phyloP scores from a whole-genome alignment of 139 green algal species.

The Raphidocelis subcapitata region DNA sequence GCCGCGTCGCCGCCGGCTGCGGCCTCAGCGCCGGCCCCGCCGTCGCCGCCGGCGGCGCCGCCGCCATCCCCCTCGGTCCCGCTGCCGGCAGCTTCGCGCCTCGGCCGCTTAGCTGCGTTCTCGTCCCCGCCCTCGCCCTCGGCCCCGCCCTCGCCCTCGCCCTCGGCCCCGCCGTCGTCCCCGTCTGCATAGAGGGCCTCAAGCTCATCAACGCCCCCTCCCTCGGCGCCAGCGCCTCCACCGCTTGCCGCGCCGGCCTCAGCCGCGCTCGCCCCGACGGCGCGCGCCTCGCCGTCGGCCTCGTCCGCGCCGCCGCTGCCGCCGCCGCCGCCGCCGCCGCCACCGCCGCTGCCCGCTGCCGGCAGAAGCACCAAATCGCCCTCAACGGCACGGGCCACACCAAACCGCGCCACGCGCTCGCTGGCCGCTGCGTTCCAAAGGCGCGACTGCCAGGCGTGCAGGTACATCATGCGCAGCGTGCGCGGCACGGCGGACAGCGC shows the following conservation, averaged over 20 bases:
- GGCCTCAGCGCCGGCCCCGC: neutral
- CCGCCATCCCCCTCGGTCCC: too few relatives aligned
- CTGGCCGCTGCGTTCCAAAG: constrained; percentile 85
- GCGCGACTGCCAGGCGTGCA: constrained; percentile 91
- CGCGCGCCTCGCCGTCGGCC: too few relatives aligned
- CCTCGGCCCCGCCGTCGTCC: constrained; percentile 20
- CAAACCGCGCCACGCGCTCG: constrained; percentile 54
- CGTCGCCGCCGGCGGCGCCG: neutral
- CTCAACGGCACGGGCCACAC: constrained; percentile 45
- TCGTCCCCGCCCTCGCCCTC: too few relatives aligned
- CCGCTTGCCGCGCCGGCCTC: neutral
- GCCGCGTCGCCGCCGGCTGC: neutral
- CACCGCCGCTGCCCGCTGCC: neutral
- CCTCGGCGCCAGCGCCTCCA: constrained; percentile 3
- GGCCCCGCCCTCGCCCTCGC: neutral
- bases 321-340: constrained; percentile 8
- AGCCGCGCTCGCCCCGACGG: neutral
- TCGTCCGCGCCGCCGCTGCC: too few relatives aligned
- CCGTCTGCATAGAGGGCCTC: too few relatives aligned
- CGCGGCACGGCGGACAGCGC: constrained; percentile 55
- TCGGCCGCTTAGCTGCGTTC: neutral
- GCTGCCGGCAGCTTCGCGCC: too few relatives aligned
- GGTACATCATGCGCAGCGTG: constrained; percentile 88
- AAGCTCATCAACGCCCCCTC: too few relatives aligned
- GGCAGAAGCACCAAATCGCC: constrained; percentile 77